Conservation (phyloP, 164 flowering plant species). For the Sedum album region DNA sequence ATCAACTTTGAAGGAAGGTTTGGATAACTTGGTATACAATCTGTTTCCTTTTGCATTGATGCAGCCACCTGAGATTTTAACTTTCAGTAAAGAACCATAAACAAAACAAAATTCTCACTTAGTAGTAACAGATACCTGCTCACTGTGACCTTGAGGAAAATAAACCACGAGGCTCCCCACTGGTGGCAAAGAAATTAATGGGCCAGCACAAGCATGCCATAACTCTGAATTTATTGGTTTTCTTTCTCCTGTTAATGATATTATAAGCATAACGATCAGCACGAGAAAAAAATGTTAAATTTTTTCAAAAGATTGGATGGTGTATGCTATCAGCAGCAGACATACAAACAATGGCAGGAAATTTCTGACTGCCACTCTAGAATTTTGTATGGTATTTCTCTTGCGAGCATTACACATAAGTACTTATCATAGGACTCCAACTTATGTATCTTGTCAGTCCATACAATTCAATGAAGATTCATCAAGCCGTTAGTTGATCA, state of each 20-base stretch:
- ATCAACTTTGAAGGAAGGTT: slow-evolving; percentile 90
- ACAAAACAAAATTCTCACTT: neutral
- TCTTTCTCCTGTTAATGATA: slow-evolving; percentile 50
- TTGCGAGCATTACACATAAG: too few relatives aligned
- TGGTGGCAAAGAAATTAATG: slow-evolving; percentile 85
- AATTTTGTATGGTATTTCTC: too few relatives aligned
- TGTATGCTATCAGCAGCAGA: too few relatives aligned
- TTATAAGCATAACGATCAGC: neutral
- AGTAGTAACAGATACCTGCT: slow-evolving; percentile 47
- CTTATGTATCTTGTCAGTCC: too few relatives aligned
- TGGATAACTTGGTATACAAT: slow-evolving; percentile 84
- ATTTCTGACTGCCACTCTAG: too few relatives aligned
- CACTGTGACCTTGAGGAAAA: slow-evolving; percentile 99
- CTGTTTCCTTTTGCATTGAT: slow-evolving; percentile 88
- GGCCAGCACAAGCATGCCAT: slow-evolving; percentile 99
- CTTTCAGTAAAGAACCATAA: slow-evolving; percentile 10
- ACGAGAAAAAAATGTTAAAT: too few relatives aligned
- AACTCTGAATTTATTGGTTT: slow-evolving; percentile 84
- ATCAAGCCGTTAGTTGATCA: too few relatives aligned
- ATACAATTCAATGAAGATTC: too few relatives aligned
- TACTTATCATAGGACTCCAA: too few relatives aligned
- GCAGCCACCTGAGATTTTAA: slow-evolving; percentile 76
- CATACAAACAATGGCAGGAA: too few relatives aligned
- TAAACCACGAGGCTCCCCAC: slow-evolving; percentile 93
- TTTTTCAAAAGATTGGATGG: too few relatives aligned